Percentiles rank a stretch among this genome's conserved stretches.
phyloP scores from a whole-genome alignment of 2,329 filamentous ascomycete species.

The Xylariaceae sp. region DNA sequence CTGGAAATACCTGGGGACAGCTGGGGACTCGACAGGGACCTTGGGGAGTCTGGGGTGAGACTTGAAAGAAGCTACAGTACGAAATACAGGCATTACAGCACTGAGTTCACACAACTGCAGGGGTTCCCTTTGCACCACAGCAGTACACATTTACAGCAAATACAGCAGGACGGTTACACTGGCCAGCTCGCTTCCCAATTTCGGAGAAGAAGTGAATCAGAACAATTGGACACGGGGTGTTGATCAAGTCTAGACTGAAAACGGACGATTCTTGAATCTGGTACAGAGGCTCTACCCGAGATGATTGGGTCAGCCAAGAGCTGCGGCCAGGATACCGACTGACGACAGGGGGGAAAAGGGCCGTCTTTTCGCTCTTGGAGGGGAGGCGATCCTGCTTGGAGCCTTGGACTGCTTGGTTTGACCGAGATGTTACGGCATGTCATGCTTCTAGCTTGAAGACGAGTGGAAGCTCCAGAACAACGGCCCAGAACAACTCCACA shows the following conservation, averaged over 20 bases:
- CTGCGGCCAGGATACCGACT: constrained; percentile 21
- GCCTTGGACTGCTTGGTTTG: constrained; percentile 27
- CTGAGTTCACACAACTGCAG: no score
- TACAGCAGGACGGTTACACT: constrained; percentile 20
- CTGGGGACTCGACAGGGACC: no score
- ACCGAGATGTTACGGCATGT: constrained; percentile 21
- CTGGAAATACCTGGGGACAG: no score
- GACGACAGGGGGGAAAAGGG: constrained; percentile 28
- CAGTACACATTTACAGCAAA: no score
- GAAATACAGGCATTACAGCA: constrained; percentile 12
- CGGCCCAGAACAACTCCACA: constrained; percentile 22
- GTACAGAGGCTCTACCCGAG: constrained; percentile 12
- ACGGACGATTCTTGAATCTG: constrained; percentile 18
- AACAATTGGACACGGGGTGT: constrained; percentile 21
- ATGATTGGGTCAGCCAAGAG: constrained; percentile 25
- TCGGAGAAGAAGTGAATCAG: constrained; percentile 15
- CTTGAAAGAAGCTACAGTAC: constrained; percentile 8
- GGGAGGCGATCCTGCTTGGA: constrained; percentile 18
- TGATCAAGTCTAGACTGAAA: constrained; percentile 24
- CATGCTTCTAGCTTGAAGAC: background rate
- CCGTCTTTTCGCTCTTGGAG: constrained; percentile 25
- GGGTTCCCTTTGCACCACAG: no score
- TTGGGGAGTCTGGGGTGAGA: background rate
- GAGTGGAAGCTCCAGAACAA: no score
- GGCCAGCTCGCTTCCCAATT: constrained; percentile 13